These are phyloP conservation scores for Pseudoturritis turrita DNA, from an alignment of 345 rosid genomes.

Conservation along the genomic window DNA sequence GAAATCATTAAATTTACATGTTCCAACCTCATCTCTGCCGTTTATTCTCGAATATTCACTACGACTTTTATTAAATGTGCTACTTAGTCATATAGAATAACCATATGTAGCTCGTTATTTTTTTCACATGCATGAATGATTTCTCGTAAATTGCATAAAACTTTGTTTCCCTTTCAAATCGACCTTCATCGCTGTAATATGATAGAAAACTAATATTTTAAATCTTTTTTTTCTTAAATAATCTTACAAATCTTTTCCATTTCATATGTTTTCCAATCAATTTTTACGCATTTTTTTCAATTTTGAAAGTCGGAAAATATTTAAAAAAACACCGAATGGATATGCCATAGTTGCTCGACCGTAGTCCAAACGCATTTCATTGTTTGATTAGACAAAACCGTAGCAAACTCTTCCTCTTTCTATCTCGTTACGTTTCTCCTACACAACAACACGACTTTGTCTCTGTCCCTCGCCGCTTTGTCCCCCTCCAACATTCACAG, in stretches of 20 bases:
- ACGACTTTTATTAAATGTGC: too few species aligned
- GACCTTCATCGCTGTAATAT: too few species aligned
- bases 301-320: neutral
- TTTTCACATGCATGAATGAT: too few species aligned
- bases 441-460: conserved; percentile 15
- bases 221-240: too few species aligned
- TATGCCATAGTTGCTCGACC: neutral
- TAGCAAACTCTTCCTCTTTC: neutral
- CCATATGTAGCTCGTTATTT: too few species aligned
- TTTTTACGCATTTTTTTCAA: neutral
- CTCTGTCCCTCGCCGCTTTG: conserved; percentile 21
- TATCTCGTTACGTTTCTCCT: neutral
- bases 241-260: neutral
- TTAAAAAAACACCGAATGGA: neutral
- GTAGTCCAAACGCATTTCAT: neutral
- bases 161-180: too few species aligned
- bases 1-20: too few species aligned
- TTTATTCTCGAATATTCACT: too few species aligned
- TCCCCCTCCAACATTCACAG: conserved; percentile 29
- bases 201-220: too few species aligned
- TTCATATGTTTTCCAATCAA: neutral
- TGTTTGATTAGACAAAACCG: conserved; percentile 24
- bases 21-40: too few species aligned
- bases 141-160: too few species aligned
- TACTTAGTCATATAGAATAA: too few species aligned